Evolutionary conservation across 345 rosid genomes (phyloP).

Genomic region (Mercurialis annua): DNA sequence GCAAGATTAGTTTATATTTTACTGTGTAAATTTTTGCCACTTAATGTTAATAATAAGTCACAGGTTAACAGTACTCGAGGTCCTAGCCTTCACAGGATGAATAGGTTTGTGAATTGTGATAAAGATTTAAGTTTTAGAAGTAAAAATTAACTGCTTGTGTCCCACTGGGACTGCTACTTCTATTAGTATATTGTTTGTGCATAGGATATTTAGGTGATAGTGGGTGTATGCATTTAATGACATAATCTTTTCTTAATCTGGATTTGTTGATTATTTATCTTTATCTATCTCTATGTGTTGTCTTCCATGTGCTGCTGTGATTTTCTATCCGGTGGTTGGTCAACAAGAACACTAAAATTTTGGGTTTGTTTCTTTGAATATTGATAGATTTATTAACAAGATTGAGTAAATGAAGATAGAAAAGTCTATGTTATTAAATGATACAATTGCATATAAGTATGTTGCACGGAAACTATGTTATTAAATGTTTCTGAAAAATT

Average conservation of each 20-base stretch:
- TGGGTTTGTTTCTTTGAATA: too few relatives aligned
- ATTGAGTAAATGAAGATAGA: background rate
- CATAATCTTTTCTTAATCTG: background rate
- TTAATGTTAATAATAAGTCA: background rate
- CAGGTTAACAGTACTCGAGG: background rate
- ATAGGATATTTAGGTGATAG: conserved; percentile 6
- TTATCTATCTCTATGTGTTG: background rate
- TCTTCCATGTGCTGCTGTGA: background rate
- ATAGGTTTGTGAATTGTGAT: background rate
- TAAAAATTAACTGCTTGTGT: too few relatives aligned
- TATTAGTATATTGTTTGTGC: background rate
- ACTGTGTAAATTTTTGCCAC: background rate
- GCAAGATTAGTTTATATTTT: too few relatives aligned
- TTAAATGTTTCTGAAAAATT: too few relatives aligned
- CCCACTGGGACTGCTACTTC: background rate
- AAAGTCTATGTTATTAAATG: background rate
- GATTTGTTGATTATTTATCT: background rate
- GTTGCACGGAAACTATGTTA: too few relatives aligned
- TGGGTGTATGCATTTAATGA: conserved; percentile 23
- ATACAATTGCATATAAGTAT: background rate
- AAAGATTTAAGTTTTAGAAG: background rate
- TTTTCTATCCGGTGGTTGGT: conserved; percentile 10
- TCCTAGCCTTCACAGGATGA: background rate
- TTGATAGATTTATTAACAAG: background rate
- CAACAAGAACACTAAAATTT: background rate